Conservation (phyloP, 108 stramenopile genomes). For the Cylindrotheca fusiformis region DNA sequence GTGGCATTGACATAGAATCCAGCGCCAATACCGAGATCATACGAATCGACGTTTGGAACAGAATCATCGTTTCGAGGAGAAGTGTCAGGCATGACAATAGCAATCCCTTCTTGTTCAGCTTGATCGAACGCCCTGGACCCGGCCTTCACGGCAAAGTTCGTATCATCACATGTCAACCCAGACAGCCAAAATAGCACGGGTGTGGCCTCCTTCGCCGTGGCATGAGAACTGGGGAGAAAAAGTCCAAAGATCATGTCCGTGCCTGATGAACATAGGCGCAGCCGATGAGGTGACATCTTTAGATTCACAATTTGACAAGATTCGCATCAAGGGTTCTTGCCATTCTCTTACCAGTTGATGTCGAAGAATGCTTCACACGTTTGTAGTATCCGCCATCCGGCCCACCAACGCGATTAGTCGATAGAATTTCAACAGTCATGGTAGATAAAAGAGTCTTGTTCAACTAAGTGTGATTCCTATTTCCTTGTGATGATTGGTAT, state of each 20-base stretch:
- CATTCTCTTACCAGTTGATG: conserved; percentile 64
- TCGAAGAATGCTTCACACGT: conserved; percentile 66
- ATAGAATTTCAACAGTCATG: conserved; percentile 66
- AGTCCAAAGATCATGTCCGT: conserved; percentile 72
- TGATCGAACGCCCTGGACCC: conserved; percentile 66
- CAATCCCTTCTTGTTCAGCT: conserved; percentile 77
- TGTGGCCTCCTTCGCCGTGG: conserved; percentile 39
- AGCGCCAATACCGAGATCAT: conserved; percentile 95
- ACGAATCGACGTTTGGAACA: conserved; percentile 80
- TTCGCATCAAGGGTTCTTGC: no score
- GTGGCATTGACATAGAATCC: conserved; percentile 99
- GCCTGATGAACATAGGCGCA: no score
- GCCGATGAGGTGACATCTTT: no score
- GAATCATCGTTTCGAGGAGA: conserved; percentile 85
- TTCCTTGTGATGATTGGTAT: no score
- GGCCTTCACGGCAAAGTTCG: conserved; percentile 93
- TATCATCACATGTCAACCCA: conserved; percentile 95
- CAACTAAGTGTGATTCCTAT: no score
- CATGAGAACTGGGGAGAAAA: conserved; percentile 51
- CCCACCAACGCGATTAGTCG: conserved; percentile 53
- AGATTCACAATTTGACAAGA: no score
- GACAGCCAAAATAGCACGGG: conserved; percentile 83
- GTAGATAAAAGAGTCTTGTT: no score
- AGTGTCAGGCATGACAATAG: conserved; percentile 95
- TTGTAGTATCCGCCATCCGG: conserved; percentile 59